Evolutionary conservation across 2,329 filamentous ascomycete species (phyloP).

Genomic region (Fusarium pseudonygamai): DNA sequence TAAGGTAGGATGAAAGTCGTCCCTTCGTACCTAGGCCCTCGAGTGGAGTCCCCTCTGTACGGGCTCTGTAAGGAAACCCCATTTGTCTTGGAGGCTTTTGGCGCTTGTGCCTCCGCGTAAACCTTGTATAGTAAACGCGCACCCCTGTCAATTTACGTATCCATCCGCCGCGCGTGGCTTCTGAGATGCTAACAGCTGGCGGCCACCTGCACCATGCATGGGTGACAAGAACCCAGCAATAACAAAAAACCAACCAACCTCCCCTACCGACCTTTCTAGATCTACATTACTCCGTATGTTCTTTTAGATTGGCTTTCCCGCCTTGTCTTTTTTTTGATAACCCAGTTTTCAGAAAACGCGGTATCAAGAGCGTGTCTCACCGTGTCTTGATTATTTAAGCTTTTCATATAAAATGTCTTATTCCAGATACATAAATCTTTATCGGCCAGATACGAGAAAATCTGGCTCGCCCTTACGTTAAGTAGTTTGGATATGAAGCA

Average conservation of each 20-base stretch:
- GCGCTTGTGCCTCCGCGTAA: slow-evolving; percentile 45
- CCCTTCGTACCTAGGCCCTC: slow-evolving; percentile 17
- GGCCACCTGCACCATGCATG: not conserved
- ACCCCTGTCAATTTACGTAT: slow-evolving; percentile 30
- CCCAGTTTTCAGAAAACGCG: slow-evolving; percentile 9
- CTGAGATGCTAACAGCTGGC: slow-evolving; percentile 18
- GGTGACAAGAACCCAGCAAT: slow-evolving; percentile 10
- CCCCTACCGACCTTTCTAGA: slow-evolving; percentile 25
- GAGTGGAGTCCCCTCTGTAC: slow-evolving; percentile 32
- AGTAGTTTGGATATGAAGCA: not conserved
- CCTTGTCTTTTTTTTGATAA: slow-evolving; percentile 27
- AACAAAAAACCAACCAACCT: slow-evolving; percentile 27
- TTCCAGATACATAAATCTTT: not conserved
- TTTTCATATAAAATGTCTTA: slow-evolving; percentile 22
- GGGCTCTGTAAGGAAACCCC: slow-evolving; percentile 12
- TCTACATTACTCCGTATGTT: not conserved
- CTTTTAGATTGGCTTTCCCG: slow-evolving; percentile 23
- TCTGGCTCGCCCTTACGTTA: slow-evolving; percentile 29
- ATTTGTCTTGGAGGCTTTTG: slow-evolving; percentile 24
- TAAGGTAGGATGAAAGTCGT: slow-evolving; percentile 19
- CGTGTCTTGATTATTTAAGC: slow-evolving; percentile 21
- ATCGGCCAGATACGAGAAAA: slow-evolving; percentile 24
- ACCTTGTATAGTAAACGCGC: slow-evolving; percentile 43
- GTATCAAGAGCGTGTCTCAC: slow-evolving; percentile 19
- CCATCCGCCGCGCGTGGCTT: slow-evolving; percentile 13